Conservation (phyloP, 208 protist genomes). For the Leishmania lainsoni region DNA sequence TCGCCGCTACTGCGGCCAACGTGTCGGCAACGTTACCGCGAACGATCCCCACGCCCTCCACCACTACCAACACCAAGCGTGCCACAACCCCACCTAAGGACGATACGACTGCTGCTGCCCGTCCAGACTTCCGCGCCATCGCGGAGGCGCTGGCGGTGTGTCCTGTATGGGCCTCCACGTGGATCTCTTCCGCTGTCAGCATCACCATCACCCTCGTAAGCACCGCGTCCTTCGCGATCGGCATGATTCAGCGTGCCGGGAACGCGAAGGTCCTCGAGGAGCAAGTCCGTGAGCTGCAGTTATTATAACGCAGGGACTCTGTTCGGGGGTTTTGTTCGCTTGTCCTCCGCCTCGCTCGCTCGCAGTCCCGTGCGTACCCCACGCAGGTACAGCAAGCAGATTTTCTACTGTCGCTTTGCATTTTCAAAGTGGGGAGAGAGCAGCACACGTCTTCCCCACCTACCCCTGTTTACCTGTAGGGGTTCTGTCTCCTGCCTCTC, state of each 20-base stretch:
- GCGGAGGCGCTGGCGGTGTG: constrained; percentile 34
- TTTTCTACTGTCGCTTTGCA: neutral
- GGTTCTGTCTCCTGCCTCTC: neutral
- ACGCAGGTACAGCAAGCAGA: neutral
- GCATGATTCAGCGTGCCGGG: constrained; percentile 70
- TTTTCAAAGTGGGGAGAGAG: neutral
- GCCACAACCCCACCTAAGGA: neutral
- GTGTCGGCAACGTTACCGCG: neutral
- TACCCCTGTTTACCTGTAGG: neutral
- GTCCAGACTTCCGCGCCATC: constrained; percentile 38
- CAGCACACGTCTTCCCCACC: neutral
- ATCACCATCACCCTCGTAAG: constrained; percentile 40
- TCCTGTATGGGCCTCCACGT: constrained; percentile 35
- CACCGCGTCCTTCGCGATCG: constrained; percentile 48
- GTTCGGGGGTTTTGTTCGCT: neutral
- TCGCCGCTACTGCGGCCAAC: neutral
- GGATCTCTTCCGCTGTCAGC: constrained; percentile 27
- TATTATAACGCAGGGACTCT: constrained; percentile 7
- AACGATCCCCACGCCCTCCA: neutral
- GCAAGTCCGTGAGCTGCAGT: constrained; percentile 40
- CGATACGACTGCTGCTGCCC: neutral
- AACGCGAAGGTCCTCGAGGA: constrained; percentile 72
- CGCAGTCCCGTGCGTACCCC: neutral
- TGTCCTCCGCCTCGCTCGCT: neutral
- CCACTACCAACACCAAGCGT: too few species aligned